Evolutionary conservation across 2,329 filamentous ascomycete genomes (phyloP), one percentile per base, ranked within the genome.

Genomic region (Colletotrichum filicis): DNA sequence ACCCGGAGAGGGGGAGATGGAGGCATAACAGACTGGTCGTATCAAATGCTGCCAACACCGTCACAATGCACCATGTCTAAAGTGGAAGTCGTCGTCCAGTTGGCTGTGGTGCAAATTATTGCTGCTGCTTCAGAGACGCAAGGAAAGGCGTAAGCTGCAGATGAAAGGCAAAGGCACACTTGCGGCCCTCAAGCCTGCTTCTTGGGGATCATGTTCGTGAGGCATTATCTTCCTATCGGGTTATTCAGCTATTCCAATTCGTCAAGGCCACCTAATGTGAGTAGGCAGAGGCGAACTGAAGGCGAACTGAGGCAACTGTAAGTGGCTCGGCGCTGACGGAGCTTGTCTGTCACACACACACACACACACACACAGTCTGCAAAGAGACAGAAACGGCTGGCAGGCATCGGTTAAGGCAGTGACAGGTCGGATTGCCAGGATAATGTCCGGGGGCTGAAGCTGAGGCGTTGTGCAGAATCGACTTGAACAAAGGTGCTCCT

Each of bases 151-250:
- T 57, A 62, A 32, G 58, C 66, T 55, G 35, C 58, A 56, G 58
- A 63, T 42, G 56, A 46, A 28, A 52, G 42, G 28, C 12, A 30
- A 28, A 52, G 28, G 28, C n/a, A 58, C 28, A 28, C 19, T 9
- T 32, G 19, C 19, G 56, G 30, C 32, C 56, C 56, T 35, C 57
- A 32, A 26, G 22, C 32, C 57, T 14, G 7, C 42, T 22, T n/a
- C 19, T 49, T 49, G 28, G 28, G 19, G 30, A 37, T 26, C 66
- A 24, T 64, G 35, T 11, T 28, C 24, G 19, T 59, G 55, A 66
- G 67, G 61, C 67, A 70, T 70, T 66, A 58, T 68, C 26, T 14
- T 55, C 64, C 26, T 35, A 35, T 66, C 37, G 24, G 35, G 12
- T 32, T 11, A 24, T 19, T n/a, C 37, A 32, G 26, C 30, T 28